A percentile compares a stretch with the other conserved stretches of the same genome.
Evolutionary conservation across 2,329 filamentous ascomycete species (phyloP).

Genomic region (Penicillium sp.): DNA sequence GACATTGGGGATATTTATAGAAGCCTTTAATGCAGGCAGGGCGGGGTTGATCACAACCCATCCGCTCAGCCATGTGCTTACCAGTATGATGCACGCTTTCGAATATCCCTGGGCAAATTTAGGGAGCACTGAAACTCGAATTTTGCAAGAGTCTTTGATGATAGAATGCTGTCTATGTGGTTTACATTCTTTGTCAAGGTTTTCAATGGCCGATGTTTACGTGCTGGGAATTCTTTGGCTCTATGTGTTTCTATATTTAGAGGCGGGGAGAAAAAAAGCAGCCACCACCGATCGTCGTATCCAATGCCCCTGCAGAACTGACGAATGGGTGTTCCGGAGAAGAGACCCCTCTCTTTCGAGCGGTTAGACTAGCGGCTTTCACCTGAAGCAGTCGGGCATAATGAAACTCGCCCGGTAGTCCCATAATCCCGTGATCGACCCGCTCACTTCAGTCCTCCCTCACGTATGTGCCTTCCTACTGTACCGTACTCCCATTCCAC

Average conservation of each 20-base stretch:
- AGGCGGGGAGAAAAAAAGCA: constrained; percentile 19
- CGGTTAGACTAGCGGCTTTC: background rate
- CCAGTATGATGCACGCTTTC: too few relatives aligned
- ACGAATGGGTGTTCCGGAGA: background rate
- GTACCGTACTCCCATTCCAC: constrained; percentile 13
- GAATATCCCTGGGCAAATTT: too few relatives aligned
- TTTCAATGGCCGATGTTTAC: background rate
- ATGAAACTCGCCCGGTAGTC: constrained; percentile 10
- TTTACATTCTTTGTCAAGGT: background rate
- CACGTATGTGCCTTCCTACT: constrained; percentile 6
- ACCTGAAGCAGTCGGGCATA: background rate
- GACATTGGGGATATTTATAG: background rate
- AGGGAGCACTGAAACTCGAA: too few relatives aligned
- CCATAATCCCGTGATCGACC: constrained; percentile 29
- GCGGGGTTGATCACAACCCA: background rate
- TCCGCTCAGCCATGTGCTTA: background rate
- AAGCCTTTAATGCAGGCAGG: constrained; percentile 2
- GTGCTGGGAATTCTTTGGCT: background rate
- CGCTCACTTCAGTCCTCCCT: constrained; percentile 10
- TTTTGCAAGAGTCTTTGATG: background rate
- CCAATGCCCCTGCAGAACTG: background rate
- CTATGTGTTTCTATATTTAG: constrained; percentile 23
- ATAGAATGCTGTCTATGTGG: background rate
- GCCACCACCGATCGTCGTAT: constrained; percentile 10
- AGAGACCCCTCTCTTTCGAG: background rate